These are phyloP conservation scores for Escallonia rubra DNA, from an alignment of 129 eudicot species.

Conservation along the genomic window DNA sequence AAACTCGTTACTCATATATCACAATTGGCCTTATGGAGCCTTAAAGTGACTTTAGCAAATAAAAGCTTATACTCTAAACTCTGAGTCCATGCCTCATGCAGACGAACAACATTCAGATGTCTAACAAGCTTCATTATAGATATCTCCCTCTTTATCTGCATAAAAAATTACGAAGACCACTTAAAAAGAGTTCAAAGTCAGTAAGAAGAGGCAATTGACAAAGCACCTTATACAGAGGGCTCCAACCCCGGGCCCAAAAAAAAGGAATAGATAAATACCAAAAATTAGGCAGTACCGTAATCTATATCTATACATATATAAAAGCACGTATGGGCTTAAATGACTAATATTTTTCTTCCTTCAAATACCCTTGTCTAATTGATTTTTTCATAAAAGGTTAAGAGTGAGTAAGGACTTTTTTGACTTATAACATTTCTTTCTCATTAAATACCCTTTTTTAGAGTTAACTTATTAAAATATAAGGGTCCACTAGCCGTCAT, in stretches of 20 bases:
- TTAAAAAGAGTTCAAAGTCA: neutral
- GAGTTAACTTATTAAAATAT: too few relatives aligned
- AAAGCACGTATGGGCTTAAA: too few relatives aligned
- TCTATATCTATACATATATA: too few relatives aligned
- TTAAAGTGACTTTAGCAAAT: constrained; percentile 5
- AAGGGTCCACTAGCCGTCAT: too few relatives aligned
- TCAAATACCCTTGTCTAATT: too few relatives aligned
- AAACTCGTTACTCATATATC: neutral
- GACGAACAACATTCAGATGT: constrained; percentile 95
- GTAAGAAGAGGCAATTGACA: neutral
- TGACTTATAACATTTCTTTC: too few relatives aligned
- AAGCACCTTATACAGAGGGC: neutral
- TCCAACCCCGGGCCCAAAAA: neutral
- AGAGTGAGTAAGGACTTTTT: too few relatives aligned
- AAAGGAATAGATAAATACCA: neutral
- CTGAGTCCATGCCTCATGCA: constrained; percentile 70
- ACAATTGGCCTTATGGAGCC: constrained; percentile 8
- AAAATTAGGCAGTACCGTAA: neutral
- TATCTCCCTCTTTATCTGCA: constrained; percentile 95
- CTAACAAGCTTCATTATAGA: constrained; percentile 96
- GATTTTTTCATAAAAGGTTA: too few relatives aligned
- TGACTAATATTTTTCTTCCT: too few relatives aligned
- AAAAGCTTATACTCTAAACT: constrained; percentile 13
- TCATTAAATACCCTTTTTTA: too few relatives aligned
- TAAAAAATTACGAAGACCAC: constrained; percentile 5